Percentiles rank a stretch among this genome's conserved stretches.
Evolutionary conservation across 345 rosid genomes (phyloP).

Genomic region (Hypericum perforatum): DNA sequence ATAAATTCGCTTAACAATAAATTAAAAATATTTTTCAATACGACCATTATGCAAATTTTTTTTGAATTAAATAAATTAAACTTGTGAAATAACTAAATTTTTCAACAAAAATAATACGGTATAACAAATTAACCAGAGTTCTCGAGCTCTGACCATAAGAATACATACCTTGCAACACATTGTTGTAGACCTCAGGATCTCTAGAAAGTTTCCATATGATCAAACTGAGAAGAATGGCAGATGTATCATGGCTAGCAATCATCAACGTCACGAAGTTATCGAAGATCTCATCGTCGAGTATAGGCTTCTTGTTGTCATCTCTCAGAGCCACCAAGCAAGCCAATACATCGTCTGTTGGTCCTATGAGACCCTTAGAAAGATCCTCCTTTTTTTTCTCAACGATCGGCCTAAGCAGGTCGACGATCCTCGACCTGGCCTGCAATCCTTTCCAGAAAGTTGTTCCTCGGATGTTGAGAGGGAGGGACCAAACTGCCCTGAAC

Average conservation of each 20-base stretch:
- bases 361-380: background rate
- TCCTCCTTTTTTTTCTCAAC: background rate
- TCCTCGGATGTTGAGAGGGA: background rate
- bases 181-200: conserved; percentile 8
- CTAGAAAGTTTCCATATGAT: conserved; percentile 6
- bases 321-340: conserved; percentile 2
- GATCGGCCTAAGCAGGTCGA: background rate
- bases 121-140: no score
- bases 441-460: conserved; percentile 7
- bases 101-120: no score
- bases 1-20: no score
- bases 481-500: conserved; percentile 2
- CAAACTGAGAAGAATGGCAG: conserved; percentile 6
- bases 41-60: no score
- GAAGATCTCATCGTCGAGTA: conserved; percentile 5
- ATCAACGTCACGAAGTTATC: conserved; percentile 8
- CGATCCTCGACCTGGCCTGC: conserved; percentile 1
- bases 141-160: no score
- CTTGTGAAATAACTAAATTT: no score
- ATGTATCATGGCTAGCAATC: conserved; percentile 14
- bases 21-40: no score
- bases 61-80: no score
- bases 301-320: conserved; percentile 3
- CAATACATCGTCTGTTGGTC: conserved; percentile 4
- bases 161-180: conserved; percentile 12